Evolutionary conservation across 306 rosid genomes (phyloP).

Genomic region (Cicer pinnatifidum): DNA sequence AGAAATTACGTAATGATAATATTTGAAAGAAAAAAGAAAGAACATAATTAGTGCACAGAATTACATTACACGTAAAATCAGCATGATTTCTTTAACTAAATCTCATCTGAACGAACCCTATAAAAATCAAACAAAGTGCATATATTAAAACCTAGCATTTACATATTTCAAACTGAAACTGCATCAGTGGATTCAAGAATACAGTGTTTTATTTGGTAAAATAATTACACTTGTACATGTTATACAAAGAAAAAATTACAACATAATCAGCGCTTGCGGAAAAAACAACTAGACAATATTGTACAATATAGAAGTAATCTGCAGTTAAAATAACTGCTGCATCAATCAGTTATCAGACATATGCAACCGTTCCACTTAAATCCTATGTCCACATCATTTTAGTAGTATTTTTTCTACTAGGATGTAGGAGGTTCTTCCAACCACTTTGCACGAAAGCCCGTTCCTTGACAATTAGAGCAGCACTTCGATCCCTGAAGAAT

Average conservation of each 20-base stretch:
- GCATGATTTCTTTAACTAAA: constrained; percentile 6
- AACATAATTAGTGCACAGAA: background rate
- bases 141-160: constrained; percentile 20
- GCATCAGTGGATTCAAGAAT: constrained; percentile 11
- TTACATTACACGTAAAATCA: background rate
- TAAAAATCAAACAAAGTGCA: background rate
- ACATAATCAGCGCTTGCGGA: constrained; percentile 4
- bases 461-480: constrained; percentile 65
- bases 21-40: background rate
- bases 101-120: background rate
- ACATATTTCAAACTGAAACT: constrained; percentile 26
- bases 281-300: constrained; percentile 37
- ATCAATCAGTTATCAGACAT: constrained; percentile 17
- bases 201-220: constrained; percentile 34
- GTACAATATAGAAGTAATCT: constrained; percentile 27
- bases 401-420: constrained; percentile 47
- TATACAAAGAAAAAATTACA: constrained; percentile 20
- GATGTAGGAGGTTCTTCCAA: constrained; percentile 80
- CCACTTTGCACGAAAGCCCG: constrained; percentile 70
- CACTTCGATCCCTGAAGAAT: constrained; percentile 50
- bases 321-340: constrained; percentile 30
- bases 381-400: constrained; percentile 32
- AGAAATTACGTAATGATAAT: background rate
- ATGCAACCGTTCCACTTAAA: constrained; percentile 6
- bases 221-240: constrained; percentile 33